These are phyloP conservation scores for Exophiala sideris DNA, from an alignment of 2,329 filamentous ascomycete species.

Conservation along the genomic window DNA sequence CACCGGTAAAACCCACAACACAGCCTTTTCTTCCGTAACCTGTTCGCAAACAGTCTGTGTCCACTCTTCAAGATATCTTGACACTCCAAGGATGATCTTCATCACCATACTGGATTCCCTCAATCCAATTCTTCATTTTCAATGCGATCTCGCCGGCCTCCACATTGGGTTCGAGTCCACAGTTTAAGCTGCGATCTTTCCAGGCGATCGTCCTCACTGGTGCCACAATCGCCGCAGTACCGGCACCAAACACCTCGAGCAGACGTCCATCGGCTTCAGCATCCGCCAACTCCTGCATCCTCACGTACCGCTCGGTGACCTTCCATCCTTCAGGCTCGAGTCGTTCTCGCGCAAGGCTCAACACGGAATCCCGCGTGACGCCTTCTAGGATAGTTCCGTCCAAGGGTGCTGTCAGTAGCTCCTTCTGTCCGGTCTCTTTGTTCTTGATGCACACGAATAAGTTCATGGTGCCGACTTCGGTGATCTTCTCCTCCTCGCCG, in stretches of 20 bases:
- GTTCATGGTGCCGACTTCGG: constrained; percentile 99
- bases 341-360: constrained; percentile 79
- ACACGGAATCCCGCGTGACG: constrained; percentile 86
- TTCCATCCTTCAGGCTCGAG: constrained; percentile 84
- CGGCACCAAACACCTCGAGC: constrained; percentile 88
- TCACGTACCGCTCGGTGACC: constrained; percentile 83
- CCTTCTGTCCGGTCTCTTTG: constrained; percentile 83
- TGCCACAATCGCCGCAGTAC: constrained; percentile 90
- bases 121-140: constrained; percentile 95
- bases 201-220: constrained; percentile 87
- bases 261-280: constrained; percentile 80
- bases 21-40: no score
- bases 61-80: constrained; percentile 18
- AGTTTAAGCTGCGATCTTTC: constrained; percentile 76
- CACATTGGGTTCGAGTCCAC: constrained; percentile 73
- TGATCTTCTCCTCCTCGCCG: constrained; percentile 90
- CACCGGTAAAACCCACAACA: no score
- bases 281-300: constrained; percentile 79
- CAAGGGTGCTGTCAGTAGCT: constrained; percentile 89
- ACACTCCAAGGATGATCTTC: constrained; percentile 84
- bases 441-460: constrained; percentile 84
- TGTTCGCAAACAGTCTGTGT: background rate
- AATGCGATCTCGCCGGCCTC: constrained; percentile 84
- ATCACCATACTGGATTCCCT: constrained; percentile 91
- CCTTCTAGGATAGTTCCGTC: constrained; percentile 96